These are phyloP conservation scores for Exophiala sp. DNA, from an alignment of 2,329 filamentous ascomycete species.

Conservation along the genomic window DNA sequence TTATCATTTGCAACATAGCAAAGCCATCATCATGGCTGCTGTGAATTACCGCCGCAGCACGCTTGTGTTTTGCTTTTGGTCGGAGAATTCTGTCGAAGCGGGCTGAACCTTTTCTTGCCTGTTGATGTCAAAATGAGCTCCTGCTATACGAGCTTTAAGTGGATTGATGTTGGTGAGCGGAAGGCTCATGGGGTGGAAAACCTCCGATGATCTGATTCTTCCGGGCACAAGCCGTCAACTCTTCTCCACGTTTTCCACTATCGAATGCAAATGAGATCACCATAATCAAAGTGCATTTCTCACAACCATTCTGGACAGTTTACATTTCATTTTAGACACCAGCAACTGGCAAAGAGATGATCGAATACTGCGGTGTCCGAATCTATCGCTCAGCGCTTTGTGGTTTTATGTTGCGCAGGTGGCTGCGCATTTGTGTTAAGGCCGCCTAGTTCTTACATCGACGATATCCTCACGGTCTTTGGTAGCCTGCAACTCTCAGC, in stretches of 20 bases:
- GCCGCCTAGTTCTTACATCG: too few relatives aligned
- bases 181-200: background rate
- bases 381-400: too few relatives aligned
- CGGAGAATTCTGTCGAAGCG: background rate
- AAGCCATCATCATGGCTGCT: background rate
- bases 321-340: background rate
- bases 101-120: slow-evolving; percentile 66
- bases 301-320: background rate
- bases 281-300: slow-evolving; percentile 3
- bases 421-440: too few relatives aligned
- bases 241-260: slow-evolving; percentile 14
- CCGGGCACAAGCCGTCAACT: background rate
- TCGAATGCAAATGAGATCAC: slow-evolving; percentile 24
- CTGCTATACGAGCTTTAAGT: slow-evolving; percentile 59
- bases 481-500: background rate
- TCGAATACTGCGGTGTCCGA: too few relatives aligned
- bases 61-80: background rate
- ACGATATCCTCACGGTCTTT: too few relatives aligned
- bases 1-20: too few relatives aligned
- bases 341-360: too few relatives aligned
- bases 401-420: too few relatives aligned
- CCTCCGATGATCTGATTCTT: slow-evolving; percentile 11
- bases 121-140: slow-evolving; percentile 89
- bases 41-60: background rate
- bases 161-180: background rate